Evolutionary conservation across 768 basidiomycete genomes (phyloP), one percentile per base, ranked within the genome.

Genomic region (Auricularia sp.): DNA sequence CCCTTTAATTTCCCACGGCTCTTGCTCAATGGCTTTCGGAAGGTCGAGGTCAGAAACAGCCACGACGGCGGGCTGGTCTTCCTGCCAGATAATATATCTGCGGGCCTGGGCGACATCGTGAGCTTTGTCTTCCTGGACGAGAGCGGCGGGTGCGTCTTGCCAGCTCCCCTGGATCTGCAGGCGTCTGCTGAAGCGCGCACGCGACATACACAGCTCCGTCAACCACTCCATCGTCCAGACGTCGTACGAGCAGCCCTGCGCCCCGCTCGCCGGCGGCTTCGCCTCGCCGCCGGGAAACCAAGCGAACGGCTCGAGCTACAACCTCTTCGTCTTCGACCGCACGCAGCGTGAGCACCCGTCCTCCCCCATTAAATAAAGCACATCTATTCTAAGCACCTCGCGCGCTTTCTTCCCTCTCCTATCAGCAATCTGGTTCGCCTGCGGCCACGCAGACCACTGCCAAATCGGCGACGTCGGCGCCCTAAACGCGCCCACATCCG

Each of bases 201-300:
- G 45, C 37, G 62, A 58, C 18, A 44, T 14, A 35, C 29, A 2
- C 61, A 81, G 77, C 35, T 81, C 82, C 2, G 82, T 82, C 65
- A 83, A 83, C 71, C 83, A 85, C 73, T 75, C 76, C 39, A 75
- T 85, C 29, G 82, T 83, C 2, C 83, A 85, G 70, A 81, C 82
- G 10, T 69, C 76, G 0, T 81, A 83, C 67, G 63, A 68, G 13
- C 68, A 72, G 59, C 83, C 83, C 1, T 85, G 83, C 68, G 70
- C 76, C 64, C 80, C 80, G 10, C 13, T 77, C 47, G 39, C 67
- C 0, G 76, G 77, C n/a, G 84, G 84, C 13, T 85, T 84, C 63
- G 81, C 83, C 73, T 84, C 84, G 18, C 47, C 47, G 47, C 11
- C 21, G 18, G 47, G 18, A 1, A 18, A 18, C 47, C 7, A 8